Base-by-base conservation (phyloP, 2,329 filamentous ascomycete genomes). In the Didymella lethalis region DNA sequence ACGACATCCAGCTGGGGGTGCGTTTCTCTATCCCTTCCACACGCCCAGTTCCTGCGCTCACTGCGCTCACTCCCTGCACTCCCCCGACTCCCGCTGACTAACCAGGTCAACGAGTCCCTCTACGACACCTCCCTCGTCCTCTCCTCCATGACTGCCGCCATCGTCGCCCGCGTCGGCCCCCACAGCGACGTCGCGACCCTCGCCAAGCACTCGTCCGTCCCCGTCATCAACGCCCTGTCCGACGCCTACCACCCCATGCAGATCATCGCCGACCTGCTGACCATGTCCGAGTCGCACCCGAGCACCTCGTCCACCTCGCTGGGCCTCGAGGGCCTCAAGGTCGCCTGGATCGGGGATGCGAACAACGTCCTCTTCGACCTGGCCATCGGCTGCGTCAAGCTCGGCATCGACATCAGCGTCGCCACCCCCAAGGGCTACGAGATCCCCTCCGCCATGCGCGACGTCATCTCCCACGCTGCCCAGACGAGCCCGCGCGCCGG, bases 291-390 rank as follows among this genome's bases (percentile, higher is more conserved):
- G 80, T 82, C 84, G 1, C 92, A 93, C 76, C 84, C 85, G 0
- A 81, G 83, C 0, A 72, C 77, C 8, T 74, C 75, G 3, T 50
- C 74, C 0, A 72, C 77, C 31, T 81, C 82, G 51, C 83, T 96
- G 7, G 90, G 91, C 1, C 82, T 96, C 4, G 86, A 91, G 66
- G 92, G 92, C 0, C 79, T 97, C 70, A 98, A 97, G 80, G 86
- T 98, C 62, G 94, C 95, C 16, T 99, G 95, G 95, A 84, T 99
- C 45, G 94, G 94, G 52, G 94, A 99, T 75, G 92, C 93, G 11
- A 99, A 98, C 81, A 99, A 99, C 69, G 94, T 99, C 28, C 86
- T 98, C 25, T 97, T 93, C 73, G 94, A 99, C 74, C 84, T 98
- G 53, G 93, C 93, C 48, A 94, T 95, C 66, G 93, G 86, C 40